Evolutionary conservation across 108 stramenopile genomes (phyloP), one percentile per base, ranked within the genome.

Genomic region (Fragilaria crotonensis): DNA sequence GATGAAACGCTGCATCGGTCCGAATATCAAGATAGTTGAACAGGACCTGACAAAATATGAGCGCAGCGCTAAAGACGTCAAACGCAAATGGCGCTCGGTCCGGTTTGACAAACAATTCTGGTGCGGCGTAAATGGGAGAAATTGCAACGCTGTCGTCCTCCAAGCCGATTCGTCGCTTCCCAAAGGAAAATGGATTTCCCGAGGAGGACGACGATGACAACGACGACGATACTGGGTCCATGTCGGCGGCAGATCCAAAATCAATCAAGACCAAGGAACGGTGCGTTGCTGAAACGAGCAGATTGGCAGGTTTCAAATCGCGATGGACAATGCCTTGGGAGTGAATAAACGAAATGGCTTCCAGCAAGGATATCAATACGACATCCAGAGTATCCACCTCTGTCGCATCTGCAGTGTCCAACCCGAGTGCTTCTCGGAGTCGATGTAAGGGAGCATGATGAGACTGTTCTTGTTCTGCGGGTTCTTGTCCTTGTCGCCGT

Each of bases 171-270:
- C 79, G 75, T 57, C 33, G 53, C 23, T 72, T 72, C 25, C 72
- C 72, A 29, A 62, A 55, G 3, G 58, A 64, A 30, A 72, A 64
- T 14, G 60, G 4, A 50, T 33, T 57, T n/a, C n/a, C n/a, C n/a
- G n/a, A n/a, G n/a, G n/a, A n/a, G n/a, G n/a, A n/a, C n/a, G n/a
- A n/a, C n/a, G n/a, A n/a, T n/a, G n/a, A n/a, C n/a, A n/a, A n/a
- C n/a, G n/a, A n/a, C n/a, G n/a, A n/a, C 4, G 60, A 49, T 33
- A 68, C 51, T 32, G 77, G 77, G 52, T 84, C 78, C 25, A 90
- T 62, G 48, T 90, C 89, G 11, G 85, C 85, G 30, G 89, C 89
- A 41, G 72, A 75, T 9, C 89, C 89, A 76, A 87, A 90, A 68
- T 90, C 89, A 58, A 90, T 76, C 41, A 90, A 49, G 14, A 75